phyloP scores from a whole-genome alignment of 1,284 basidiomycete species.

The Ceratobasidium sp. region DNA sequence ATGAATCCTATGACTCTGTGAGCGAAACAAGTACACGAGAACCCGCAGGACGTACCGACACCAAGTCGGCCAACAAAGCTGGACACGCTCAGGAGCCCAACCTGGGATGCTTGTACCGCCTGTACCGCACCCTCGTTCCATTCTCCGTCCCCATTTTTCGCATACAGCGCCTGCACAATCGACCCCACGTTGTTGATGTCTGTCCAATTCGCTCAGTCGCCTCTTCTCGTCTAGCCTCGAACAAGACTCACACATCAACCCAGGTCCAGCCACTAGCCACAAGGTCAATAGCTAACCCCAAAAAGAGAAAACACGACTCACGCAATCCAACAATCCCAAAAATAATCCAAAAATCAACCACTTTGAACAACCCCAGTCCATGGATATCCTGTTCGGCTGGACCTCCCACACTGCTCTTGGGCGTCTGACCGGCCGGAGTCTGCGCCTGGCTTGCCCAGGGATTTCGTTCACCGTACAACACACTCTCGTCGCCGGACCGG shows the following conservation, averaged over 20 bases:
- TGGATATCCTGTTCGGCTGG: constrained; percentile 53
- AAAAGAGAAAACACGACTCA: constrained; percentile 48
- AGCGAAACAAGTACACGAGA: no score
- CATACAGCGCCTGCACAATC: constrained; percentile 85
- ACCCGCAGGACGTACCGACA: constrained; percentile 73
- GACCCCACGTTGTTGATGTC: constrained; percentile 97
- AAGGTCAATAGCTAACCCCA: constrained; percentile 3
- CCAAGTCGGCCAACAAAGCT: constrained; percentile 83
- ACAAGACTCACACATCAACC: constrained; percentile 76
- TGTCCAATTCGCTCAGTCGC: constrained; percentile 46
- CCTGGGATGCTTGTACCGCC: constrained; percentile 84
- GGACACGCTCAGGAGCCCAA: constrained; percentile 82
- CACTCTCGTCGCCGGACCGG: constrained; percentile 14
- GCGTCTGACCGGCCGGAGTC: constrained; percentile 1
- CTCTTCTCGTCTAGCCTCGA: neutral
- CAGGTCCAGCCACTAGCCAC: constrained; percentile 79
- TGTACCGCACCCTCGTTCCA: constrained; percentile 73
- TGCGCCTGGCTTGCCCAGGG: constrained; percentile 35
- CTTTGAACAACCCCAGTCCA: constrained; percentile 57
- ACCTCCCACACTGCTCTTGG: neutral
- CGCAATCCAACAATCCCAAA: constrained; percentile 73
- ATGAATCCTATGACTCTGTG: constrained; percentile 60
- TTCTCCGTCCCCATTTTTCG: constrained; percentile 59
- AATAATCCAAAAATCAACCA: constrained; percentile 77
- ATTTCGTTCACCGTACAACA: constrained; percentile 30